phyloP scores from a whole-genome alignment of 768 basidiomycete species.

The Panus rudis region DNA sequence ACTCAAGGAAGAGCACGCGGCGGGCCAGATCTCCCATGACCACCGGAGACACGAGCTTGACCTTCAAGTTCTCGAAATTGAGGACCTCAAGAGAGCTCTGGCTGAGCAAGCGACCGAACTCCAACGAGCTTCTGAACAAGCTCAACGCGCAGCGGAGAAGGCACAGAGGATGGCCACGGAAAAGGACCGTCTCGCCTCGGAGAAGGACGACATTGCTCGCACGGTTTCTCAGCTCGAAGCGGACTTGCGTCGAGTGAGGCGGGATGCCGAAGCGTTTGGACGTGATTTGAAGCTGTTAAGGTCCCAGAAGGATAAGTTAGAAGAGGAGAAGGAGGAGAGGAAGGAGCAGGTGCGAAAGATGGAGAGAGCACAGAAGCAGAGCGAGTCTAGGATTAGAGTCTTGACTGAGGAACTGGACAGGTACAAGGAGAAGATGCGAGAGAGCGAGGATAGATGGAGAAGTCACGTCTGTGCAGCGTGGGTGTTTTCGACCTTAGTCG shows the following conservation, averaged over 20 bases:
- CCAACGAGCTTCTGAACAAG: too few relatives aligned
- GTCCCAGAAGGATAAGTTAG: conserved; percentile 56
- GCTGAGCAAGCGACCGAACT: conserved; percentile 55
- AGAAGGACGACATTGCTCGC: conserved; percentile 58
- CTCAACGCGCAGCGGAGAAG: too few relatives aligned
- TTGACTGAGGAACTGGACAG: conserved; percentile 59
- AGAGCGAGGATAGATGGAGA: conserved; percentile 39
- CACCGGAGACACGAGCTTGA: conserved; percentile 70
- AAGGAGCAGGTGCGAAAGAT: conserved; percentile 40
- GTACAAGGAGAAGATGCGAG: conserved; percentile 43
- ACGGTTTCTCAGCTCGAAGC: conserved; percentile 64
- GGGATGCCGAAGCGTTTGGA: conserved; percentile 73
- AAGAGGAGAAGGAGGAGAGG: conserved; percentile 36
- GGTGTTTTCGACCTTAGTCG: conserved; percentile 19
- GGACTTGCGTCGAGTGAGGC: conserved; percentile 68
- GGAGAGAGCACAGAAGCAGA: conserved; percentile 64
- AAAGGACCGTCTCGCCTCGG: conserved; percentile 51
- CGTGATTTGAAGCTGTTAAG: conserved; percentile 65
- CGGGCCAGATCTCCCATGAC: conserved; percentile 62
- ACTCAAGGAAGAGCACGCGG: conserved; percentile 53
- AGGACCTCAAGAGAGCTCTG: conserved; percentile 65
- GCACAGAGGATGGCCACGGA: conserved; percentile 58
- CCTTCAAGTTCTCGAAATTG: conserved; percentile 62
- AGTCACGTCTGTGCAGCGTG: conserved; percentile 57
- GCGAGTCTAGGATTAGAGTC: conserved; percentile 55